Conservation (phyloP, 2,329 filamentous ascomycete species). For the Aureobasidium uvarum region DNA sequence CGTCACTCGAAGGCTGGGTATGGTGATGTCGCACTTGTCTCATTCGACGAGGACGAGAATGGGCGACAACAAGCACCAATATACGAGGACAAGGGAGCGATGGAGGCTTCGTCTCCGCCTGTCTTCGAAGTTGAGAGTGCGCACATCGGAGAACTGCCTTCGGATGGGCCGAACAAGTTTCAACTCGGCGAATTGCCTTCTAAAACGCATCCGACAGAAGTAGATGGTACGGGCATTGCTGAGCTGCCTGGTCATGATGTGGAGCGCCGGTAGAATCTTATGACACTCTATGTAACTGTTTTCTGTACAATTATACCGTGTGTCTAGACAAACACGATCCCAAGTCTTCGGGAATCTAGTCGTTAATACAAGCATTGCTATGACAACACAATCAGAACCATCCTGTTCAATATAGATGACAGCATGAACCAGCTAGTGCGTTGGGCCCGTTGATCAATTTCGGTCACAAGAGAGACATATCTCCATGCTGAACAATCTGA, state of each 20-base stretch:
- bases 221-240: slow-evolving; percentile 1
- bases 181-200: neutral
- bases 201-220: neutral
- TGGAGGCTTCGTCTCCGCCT: neutral
- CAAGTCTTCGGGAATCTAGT: too few relatives aligned
- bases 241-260: slow-evolving; percentile 9
- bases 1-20: neutral
- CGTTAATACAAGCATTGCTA: too few relatives aligned
- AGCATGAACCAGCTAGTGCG: too few relatives aligned
- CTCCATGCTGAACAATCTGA: too few relatives aligned
- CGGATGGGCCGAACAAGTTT: neutral
- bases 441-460: too few relatives aligned
- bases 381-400: too few relatives aligned
- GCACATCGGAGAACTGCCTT: neutral
- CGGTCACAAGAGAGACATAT: too few relatives aligned
- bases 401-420: too few relatives aligned
- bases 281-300: too few relatives aligned
- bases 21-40: slow-evolving; percentile 1
- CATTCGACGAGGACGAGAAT: neutral
- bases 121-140: neutral
- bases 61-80: neutral
- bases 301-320: too few relatives aligned
- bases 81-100: neutral
- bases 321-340: too few relatives aligned
- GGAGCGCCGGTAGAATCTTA: neutral